These are phyloP conservation scores for Juglanconis oblonga DNA, from an alignment of 2,329 filamentous ascomycete species.

Conservation along the genomic window DNA sequence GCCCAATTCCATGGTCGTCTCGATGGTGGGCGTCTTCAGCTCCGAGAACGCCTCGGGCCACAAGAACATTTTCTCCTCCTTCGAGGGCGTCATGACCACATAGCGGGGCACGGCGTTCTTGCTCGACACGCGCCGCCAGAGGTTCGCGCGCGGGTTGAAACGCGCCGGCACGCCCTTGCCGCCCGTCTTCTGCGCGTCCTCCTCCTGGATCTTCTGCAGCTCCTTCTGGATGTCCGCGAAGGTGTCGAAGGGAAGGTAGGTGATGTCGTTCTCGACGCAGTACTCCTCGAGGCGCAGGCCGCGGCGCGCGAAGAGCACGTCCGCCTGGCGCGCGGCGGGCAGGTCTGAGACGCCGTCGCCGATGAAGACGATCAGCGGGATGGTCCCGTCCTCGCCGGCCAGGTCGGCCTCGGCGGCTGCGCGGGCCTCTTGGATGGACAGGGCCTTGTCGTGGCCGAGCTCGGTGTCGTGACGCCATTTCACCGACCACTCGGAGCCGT, in stretches of 20 bases:
- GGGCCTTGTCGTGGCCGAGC: slow-evolving; percentile 65
- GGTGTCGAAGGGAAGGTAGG: slow-evolving; percentile 61
- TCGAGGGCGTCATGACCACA: slow-evolving; percentile 37
- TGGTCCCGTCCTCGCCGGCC: slow-evolving; percentile 55
- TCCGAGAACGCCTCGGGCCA: slow-evolving; percentile 59
- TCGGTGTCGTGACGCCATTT: slow-evolving; percentile 65
- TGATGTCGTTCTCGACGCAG: slow-evolving; percentile 59
- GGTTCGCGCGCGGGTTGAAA: slow-evolving; percentile 67
- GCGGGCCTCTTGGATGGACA: slow-evolving; percentile 62
- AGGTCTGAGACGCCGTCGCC: slow-evolving; percentile 68
- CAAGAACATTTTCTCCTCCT: slow-evolving; percentile 60
- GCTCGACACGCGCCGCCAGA: slow-evolving; percentile 63
- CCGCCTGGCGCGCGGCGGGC: slow-evolving; percentile 62
- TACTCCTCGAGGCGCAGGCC: slow-evolving; percentile 65
- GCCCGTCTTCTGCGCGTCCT: slow-evolving; percentile 60
- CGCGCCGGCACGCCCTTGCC: slow-evolving; percentile 56
- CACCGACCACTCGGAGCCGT: slow-evolving; percentile 61
- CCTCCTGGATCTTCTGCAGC: slow-evolving; percentile 53
- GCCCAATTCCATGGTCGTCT: slow-evolving; percentile 19
- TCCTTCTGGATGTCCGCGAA: slow-evolving; percentile 64
- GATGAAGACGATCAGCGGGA: slow-evolving; percentile 67
- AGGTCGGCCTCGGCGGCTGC: slow-evolving; percentile 51
- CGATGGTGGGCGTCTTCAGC: slow-evolving; percentile 31
- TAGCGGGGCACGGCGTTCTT: slow-evolving; percentile 45
- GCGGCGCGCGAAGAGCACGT: slow-evolving; percentile 65